Base-by-base conservation (phyloP, 2,329 filamentous ascomycete species). In the Diaporthe eres region DNA sequence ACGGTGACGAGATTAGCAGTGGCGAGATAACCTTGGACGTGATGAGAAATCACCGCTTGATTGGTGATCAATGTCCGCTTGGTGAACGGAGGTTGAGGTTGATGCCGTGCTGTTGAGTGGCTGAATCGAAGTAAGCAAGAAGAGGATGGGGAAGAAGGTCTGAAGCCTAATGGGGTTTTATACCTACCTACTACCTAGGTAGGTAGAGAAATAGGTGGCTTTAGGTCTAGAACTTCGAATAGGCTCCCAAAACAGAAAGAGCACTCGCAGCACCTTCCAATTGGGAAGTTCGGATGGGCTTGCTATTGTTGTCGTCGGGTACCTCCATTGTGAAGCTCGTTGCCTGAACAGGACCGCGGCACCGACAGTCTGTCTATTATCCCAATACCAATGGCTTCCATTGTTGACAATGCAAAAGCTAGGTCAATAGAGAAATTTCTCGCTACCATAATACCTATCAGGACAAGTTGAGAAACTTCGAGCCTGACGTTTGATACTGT, bases 401-500 rank as follows among this genome's bases (percentile, higher is more conserved):
- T 55, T 55, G 49, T 55, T 19, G 19, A 19, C 8, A 34, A 34
- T 3, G 15, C 13, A 9, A 2, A 47, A 25, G 9, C 15, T 22
- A 47, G 9, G 10, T 22, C 47, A 70, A 70, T 28, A 42, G 28
- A 19, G 15, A 25, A 9, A 25, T 28, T 25, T 22, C 10, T 15
- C 19, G 6, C 6, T 7, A 15, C 10, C 22, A 70, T 34, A 53
- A 25, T 70, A 28, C 34, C 31, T n/a, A 17, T 47, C 44, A 44
- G 42, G 22, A 44, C 7, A 44, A 42, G 44, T 10, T 42, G 57
- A 49, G n/a, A 28, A 42, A n/a, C 25, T 47, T 22, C 22, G 6
- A 22, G 51, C 51, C 19, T 60, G 25, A 25, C 34, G 31, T 19
- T 31, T 67, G 74, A 73, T 63, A 71, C 70, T 37, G 17, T 58